Base-by-base conservation (phyloP, 345 rosid species). In the Aegle marmelos region DNA sequence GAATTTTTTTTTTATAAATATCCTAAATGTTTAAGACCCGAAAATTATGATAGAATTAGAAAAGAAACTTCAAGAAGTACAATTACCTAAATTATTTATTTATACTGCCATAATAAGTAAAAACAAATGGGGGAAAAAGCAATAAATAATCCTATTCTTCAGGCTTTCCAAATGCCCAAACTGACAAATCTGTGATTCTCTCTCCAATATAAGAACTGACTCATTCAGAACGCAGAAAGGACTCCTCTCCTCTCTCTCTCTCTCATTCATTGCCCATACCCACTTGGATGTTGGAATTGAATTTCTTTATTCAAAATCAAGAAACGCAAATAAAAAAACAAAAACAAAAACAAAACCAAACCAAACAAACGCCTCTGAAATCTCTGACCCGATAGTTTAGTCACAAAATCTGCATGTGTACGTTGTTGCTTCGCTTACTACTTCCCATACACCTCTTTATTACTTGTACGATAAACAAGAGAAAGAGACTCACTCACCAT, bases 351-450 rank as follows among this genome's bases (percentile, higher is more conserved):
- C 1, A 31, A 71, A 11, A 22, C 10, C 7, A 62, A 76, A 77
- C 73, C 63, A 65, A 82, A 83, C 81, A 84, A 85, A 82, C 89
- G 79, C 86, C 87, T 84, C 82, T 78, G 90, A 75, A 79, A 77
- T 82, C 92, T 93, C 98, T 93, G 95, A 91, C 93, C 93, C 88
- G 86, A 88, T 89, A 80, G 93, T 89, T 89, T 85, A 86, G 92
- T 91, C 95, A 91, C 91, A 90, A 88, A 90, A 90, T 90, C 90
- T 90, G 95, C 97, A 92, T 91, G 98, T 80, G 86, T 88, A 89
- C 95, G 91, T 89, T 86, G 88, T 82, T 88, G 82, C 71, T 70
- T 75, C 61, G 75, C 87, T 81, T 83, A 73, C 82, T 82, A 66
- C 85, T 60, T 83, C 74, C 83, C 79, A 37, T 3, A 58, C 27